Evolutionary conservation across 1,284 basidiomycete genomes (phyloP), one percentile per base, ranked within the genome.

Genomic region (Trichosporon faecale): DNA sequence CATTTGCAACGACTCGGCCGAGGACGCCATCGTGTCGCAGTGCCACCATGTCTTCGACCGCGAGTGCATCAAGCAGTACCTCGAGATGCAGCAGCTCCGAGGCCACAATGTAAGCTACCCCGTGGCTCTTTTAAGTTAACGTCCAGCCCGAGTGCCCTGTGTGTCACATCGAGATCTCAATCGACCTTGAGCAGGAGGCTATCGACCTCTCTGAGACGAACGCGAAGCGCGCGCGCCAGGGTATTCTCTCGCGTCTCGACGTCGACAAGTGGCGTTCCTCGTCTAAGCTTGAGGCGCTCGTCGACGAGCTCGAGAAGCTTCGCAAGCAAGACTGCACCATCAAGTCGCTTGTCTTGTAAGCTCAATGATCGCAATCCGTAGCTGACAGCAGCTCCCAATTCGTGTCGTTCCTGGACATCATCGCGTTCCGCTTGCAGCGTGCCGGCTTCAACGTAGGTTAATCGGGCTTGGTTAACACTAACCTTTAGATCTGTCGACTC

Each of bases 231-330:
- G 85, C 86, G 1, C 89, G 94, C 40, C 96, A 99, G 82, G 97
- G 97, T 49, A 98, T 99, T 69, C 88, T 99, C 4, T 92, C 93
- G 37, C 88, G 95, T 5, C 87, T 99, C 21, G 90, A 98, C 79
- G 85, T 98, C 57, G 89, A 92, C 76, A 87, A 90, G 72, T 98
- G 95, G 94, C 88, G 93, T 57, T 97, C 94, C 3, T 95, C 93
- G 40, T 92, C 95, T 11, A 99, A 99, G 86, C 94, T 99, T 66
- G 97, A 99, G 81, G 96, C 97, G 1, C 87, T 99, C 0, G 87
- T 99, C 1, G 97, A 99, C 82, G 96, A 99, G 84, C 85, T 99
- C 66, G 90, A 88, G 79, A 92, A 92, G 80, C 86, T 97, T 57
- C 87, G 94, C 27, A 84, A 87, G 71, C 89, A 95, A 79, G 94